Evolutionary conservation across 2,329 filamentous ascomycete genomes (phyloP), one percentile per base, ranked within the genome.

Genomic region (Orbilia javanica): DNA sequence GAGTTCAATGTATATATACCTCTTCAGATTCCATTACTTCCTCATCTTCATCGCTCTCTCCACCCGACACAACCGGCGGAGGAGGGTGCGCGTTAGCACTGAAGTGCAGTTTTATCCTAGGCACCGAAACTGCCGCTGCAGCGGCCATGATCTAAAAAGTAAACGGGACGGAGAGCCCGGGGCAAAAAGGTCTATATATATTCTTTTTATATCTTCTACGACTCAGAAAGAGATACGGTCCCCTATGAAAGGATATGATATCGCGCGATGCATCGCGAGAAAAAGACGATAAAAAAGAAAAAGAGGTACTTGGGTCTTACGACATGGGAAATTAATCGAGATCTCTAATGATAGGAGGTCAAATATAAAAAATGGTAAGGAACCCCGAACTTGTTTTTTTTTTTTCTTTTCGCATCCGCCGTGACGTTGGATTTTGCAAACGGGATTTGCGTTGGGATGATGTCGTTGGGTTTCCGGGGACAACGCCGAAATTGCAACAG

Each of bases 361-460:
- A 34, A 5, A 34, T 34, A 34, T 34, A 10, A 34, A 34, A 34
- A 34, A 34, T n/a, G n/a, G n/a, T n/a, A n/a, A n/a, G n/a, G n/a
- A 34, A 4, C 31, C 31, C 5, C 5, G 13, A 18, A 42, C 39
- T 18, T 42, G 39, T 42, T n/a, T 18, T 42, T 4, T 34, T 34
- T 34, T 34, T 34, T 34, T 34, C 4, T 34, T 55, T 60, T 39
- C 18, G n/a, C 15, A 42, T 31, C 13, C 39, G 27, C n/a, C 25
- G 36, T 44, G 20, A 39, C 67, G 71, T 75, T 75, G 71, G 20
- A 75, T 69, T 75, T 69, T 69, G 52, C n/a, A 13, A 6, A 13
- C 8, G 11, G 6, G n/a, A 44, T 44, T 44, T 44, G 42, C 42
- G 42, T 44, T 44, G 42, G n/a, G n/a, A n/a, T 20, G 42, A 44